These are phyloP conservation scores for Penicillium pancosmium DNA, from an alignment of 495 filamentous ascomycete genomes.

Conservation along the genomic window DNA sequence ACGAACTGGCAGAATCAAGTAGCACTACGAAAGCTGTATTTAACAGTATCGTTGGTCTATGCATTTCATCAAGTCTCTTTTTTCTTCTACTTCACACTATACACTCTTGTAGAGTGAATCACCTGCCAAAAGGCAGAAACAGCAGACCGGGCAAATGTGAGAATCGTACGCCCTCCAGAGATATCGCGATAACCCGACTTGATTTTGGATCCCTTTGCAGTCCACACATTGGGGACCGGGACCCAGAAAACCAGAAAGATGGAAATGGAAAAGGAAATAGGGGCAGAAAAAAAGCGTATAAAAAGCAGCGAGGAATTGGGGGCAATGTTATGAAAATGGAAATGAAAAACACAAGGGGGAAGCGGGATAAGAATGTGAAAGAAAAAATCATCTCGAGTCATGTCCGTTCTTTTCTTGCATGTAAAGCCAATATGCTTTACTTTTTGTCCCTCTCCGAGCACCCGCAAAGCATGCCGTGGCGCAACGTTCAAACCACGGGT, in stretches of 20 bases:
- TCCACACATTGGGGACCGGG: slow-evolving; percentile 14
- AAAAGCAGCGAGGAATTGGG: slow-evolving; percentile 22
- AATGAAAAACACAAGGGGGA: slow-evolving; percentile 25
- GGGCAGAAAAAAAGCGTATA: slow-evolving; percentile 24
- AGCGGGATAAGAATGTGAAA: slow-evolving; percentile 32
- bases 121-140: slow-evolving; percentile 22
- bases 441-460: slow-evolving; percentile 24
- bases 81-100: slow-evolving; percentile 31
- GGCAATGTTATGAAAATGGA: slow-evolving; percentile 23
- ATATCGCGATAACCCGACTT: slow-evolving; percentile 42
- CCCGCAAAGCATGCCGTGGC: slow-evolving; percentile 13
- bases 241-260: slow-evolving; percentile 22
- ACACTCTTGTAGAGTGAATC: slow-evolving; percentile 21
- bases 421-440: slow-evolving; percentile 30
- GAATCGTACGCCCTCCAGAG: slow-evolving; percentile 30
- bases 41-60: slow-evolving; percentile 29
- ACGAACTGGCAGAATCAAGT: too few species aligned
- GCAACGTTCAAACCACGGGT: slow-evolving; percentile 7
- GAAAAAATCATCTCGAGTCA: slow-evolving; percentile 39
- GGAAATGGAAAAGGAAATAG: slow-evolving; percentile 25
- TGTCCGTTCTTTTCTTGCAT: slow-evolving; percentile 35
- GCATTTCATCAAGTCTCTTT: slow-evolving; percentile 37
- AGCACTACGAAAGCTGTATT: not conserved
- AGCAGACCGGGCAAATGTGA: slow-evolving; percentile 31
- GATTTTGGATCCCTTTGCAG: slow-evolving; percentile 23